Evolutionary conservation across 768 basidiomycete species (phyloP).

Genomic region (Clathrus columnatus): DNA sequence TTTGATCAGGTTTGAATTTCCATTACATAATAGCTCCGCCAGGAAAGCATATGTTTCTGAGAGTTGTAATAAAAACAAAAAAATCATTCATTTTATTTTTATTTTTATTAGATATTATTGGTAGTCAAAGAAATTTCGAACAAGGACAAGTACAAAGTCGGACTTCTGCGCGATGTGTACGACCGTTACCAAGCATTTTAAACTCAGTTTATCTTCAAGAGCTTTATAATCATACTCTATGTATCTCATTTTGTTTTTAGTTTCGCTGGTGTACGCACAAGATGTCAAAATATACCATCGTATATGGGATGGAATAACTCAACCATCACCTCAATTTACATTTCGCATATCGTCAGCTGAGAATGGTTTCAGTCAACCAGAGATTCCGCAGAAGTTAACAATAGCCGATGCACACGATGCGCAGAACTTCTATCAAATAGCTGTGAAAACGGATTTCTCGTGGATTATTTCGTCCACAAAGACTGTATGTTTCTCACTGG

Average conservation of each 20-base stretch:
- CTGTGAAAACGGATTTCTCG: slow-evolving; percentile 40
- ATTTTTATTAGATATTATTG: too few species aligned
- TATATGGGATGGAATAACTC: slow-evolving; percentile 19
- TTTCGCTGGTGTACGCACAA: not conserved
- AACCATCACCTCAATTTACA: slow-evolving; percentile 31
- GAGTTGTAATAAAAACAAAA: too few species aligned
- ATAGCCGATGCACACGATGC: slow-evolving; percentile 8
- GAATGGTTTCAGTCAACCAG: slow-evolving; percentile 32
- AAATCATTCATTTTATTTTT: too few species aligned
- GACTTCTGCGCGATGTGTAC: not conserved
- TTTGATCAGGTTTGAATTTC: not conserved
- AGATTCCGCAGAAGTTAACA: not conserved
- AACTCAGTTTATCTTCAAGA: not conserved
- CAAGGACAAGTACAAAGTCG: too few species aligned
- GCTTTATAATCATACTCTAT: not conserved
- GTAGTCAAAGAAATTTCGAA: too few species aligned
- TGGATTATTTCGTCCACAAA: slow-evolving; percentile 58
- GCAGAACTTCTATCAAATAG: slow-evolving; percentile 60
- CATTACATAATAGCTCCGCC: too few species aligned
- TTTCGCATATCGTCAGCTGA: slow-evolving; percentile 24
- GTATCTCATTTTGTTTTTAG: not conserved
- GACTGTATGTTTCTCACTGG: slow-evolving; percentile 32
- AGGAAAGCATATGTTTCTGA: too few species aligned
- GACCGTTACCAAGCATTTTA: not conserved
- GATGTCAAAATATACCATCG: slow-evolving; percentile 32